Conservation (phyloP, 2,329 filamentous ascomycete genomes). For the Ophiocordyceps camponoti-saundersi region DNA sequence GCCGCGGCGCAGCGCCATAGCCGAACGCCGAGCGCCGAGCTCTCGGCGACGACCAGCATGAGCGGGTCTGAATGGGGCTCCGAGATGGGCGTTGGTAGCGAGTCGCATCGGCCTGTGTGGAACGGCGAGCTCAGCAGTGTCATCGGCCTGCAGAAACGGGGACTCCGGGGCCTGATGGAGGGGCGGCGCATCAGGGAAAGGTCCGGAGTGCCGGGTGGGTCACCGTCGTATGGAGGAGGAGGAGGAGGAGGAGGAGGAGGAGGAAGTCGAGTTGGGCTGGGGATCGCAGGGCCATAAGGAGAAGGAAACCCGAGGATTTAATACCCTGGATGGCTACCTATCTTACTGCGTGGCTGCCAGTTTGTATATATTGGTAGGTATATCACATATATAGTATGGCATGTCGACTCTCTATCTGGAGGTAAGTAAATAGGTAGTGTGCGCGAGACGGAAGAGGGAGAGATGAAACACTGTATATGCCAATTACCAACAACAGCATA, state of each 20-base stretch:
- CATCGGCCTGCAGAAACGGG: slow-evolving; percentile 88
- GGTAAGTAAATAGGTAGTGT: too few species aligned
- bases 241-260: slow-evolving; percentile 7
- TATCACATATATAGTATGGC: too few species aligned
- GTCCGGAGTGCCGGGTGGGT: slow-evolving; percentile 24
- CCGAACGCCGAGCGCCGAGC: slow-evolving; percentile 27
- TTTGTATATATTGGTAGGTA: too few species aligned
- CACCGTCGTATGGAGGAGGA: slow-evolving; percentile 5
- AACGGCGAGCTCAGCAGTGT: slow-evolving; percentile 68
- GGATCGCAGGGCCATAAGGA: slow-evolving; percentile 29
- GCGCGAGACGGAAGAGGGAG: too few species aligned
- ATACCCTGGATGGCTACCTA: too few species aligned
- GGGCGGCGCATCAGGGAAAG: slow-evolving; percentile 71
- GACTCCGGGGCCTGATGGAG: slow-evolving; percentile 85
- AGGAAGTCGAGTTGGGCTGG: slow-evolving; percentile 29
- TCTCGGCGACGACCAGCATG: slow-evolving; percentile 31
- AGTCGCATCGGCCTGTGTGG: slow-evolving; percentile 45
- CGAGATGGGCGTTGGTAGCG: slow-evolving; percentile 31
- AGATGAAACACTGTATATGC: too few species aligned
- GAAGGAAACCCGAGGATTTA: neutral
- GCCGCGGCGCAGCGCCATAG: slow-evolving; percentile 13
- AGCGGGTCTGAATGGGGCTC: slow-evolving; percentile 41
- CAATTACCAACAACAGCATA: too few species aligned
- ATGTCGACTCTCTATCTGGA: too few species aligned
- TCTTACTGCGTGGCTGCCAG: too few species aligned